Conservation (phyloP, 2,329 filamentous ascomycete species). For the Grosmannia clavigera region DNA sequence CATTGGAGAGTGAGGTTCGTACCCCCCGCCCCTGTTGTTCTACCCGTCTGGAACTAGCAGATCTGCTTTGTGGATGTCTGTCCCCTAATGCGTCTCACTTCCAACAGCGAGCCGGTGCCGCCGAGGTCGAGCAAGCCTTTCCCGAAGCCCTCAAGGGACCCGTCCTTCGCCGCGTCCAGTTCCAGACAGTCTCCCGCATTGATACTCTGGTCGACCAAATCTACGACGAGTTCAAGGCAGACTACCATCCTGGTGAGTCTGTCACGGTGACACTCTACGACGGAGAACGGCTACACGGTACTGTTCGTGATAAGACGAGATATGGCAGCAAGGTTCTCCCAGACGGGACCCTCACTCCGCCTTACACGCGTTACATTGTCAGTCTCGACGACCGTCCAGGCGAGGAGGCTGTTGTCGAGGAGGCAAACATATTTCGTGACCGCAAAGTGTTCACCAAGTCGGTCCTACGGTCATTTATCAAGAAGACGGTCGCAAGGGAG, state of each 20-base stretch:
- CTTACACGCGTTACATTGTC: constrained; percentile 71
- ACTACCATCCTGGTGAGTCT: constrained; percentile 82
- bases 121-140: constrained; percentile 83
- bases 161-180: constrained; percentile 82
- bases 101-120: constrained; percentile 58
- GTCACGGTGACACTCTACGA: constrained; percentile 61
- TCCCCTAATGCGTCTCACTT: not conserved
- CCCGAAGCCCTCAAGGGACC: constrained; percentile 85
- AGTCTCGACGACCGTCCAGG: constrained; percentile 55
- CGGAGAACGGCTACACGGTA: constrained; percentile 57
- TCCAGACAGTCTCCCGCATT: constrained; percentile 77
- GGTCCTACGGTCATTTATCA: constrained; percentile 85
- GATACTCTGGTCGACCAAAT: constrained; percentile 63
- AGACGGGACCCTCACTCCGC: constrained; percentile 58
- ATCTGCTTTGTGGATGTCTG: constrained; percentile 4
- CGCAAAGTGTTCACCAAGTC: constrained; percentile 90
- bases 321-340: constrained; percentile 51
- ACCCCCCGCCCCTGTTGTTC: not conserved
- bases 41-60: not conserved
- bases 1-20: constrained; percentile 78
- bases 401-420: constrained; percentile 67
- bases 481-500: constrained; percentile 84
- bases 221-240: constrained; percentile 70
- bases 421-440: constrained; percentile 73
- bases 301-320: constrained; percentile 74